Conservation (phyloP, 2,329 filamentous ascomycete species). For the Trichoderma sp. region DNA sequence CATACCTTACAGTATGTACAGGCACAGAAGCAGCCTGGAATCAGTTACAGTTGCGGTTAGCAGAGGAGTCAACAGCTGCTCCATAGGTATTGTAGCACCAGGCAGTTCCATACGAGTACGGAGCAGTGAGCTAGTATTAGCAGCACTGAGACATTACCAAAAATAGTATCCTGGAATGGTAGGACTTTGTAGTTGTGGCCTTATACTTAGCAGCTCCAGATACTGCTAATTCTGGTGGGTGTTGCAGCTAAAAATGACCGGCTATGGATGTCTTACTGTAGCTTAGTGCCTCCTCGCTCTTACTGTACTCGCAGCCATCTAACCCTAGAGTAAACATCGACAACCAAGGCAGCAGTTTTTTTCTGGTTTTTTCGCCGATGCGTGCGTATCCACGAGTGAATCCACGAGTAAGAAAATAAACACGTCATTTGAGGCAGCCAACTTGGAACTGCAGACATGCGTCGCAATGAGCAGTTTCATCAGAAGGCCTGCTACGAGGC, state of each 20-base stretch:
- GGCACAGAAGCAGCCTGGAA: not conserved
- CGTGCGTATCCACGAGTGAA: not conserved
- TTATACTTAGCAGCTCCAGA: not conserved
- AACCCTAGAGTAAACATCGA: not conserved
- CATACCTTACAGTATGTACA: no score
- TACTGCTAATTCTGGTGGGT: not conserved
- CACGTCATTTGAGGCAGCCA: slow-evolving; percentile 19
- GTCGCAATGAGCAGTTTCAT: not conserved
- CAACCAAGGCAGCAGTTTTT: not conserved
- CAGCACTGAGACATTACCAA: slow-evolving; percentile 1
- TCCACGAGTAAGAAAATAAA: not conserved
- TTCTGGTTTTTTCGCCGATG: not conserved
- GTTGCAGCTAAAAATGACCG: not conserved
- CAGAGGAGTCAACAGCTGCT: not conserved
- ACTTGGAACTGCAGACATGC: not conserved
- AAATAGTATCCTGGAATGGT: no score
- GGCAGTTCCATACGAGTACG: not conserved
- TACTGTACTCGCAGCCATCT: not conserved
- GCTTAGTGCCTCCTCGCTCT: not conserved
- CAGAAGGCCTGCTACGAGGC: not conserved
- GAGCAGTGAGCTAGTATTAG: not conserved
- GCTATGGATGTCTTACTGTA: not conserved
- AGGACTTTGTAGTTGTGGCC: no score
- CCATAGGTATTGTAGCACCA: not conserved
- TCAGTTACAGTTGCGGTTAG: not conserved